Evolutionary conservation across 2,329 filamentous ascomycete genomes (phyloP), one percentile per base, ranked within the genome.

Genomic region (Pestalotiopsis sp.): DNA sequence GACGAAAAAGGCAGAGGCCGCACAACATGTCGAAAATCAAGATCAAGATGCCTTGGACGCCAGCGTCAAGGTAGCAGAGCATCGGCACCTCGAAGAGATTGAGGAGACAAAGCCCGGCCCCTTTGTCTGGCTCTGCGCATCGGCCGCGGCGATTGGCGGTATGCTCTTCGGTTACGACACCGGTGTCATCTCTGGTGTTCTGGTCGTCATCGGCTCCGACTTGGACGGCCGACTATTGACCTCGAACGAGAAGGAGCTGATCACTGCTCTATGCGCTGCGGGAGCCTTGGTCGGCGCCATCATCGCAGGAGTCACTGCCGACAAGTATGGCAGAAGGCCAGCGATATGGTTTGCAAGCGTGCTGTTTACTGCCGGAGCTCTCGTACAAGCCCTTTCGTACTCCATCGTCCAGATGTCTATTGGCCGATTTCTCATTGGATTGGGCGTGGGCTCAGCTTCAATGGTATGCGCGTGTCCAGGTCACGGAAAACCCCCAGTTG

Each of bases 251-350:
- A 82, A 85, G 70, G 84, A 87, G 71, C 77, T 87, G 36, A 81
- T 87, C 45, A 87, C 85, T 0, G 86, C 85, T 0, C 79, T 87
- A 20, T 85, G 82, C 23, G 85, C 82, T 6, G 85, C 82, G 36
- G 85, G 82, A 49, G 83, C 83, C 2, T 81, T 86, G 59, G 72
- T 85, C 11, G 83, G 82, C 9, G 80, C 82, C 68, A 78, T 82
- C 39, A 73, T 79, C 63, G 79, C 78, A 17, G 79, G 79, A 23
- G 70, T 75, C 20, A 78, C 75, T 0, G 80, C 81, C 7, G 81
- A 83, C 69, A 70, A 77, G 69, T 81, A 78, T 57, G 81, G 81
- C 20, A 78, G 81, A 59, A 81, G 82, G 73, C 74, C 73, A 41
- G 76, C 77, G 5, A 83, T 85, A 69, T 83, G 80, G 70, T 69